phyloP scores from a whole-genome alignment of 306 rosid genomes.

The Cicer judaicum region DNA sequence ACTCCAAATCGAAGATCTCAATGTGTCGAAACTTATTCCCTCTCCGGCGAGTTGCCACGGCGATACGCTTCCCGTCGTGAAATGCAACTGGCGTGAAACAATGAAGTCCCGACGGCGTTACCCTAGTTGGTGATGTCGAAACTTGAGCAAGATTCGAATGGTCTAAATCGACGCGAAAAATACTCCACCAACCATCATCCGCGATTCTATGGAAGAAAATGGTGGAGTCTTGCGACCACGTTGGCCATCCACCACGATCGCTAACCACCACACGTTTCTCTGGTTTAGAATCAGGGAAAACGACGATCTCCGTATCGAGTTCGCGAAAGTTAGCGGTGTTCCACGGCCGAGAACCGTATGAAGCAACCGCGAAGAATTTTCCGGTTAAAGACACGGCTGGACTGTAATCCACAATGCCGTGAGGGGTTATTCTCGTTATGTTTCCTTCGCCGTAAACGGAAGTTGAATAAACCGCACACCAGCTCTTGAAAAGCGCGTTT shows the following conservation, averaged over 20 bases:
- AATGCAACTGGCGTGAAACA: slow-evolving; percentile 85
- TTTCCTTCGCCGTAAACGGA: background rate
- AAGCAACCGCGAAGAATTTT: slow-evolving; percentile 72
- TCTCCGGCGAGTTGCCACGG: slow-evolving; percentile 76
- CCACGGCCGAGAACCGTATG: slow-evolving; percentile 76
- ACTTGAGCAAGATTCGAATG: slow-evolving; percentile 29
- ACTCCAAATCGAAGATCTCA: slow-evolving; percentile 62
- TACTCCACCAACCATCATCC: slow-evolving; percentile 91
- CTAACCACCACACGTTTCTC: slow-evolving; percentile 47
- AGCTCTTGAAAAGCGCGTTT: slow-evolving; percentile 50
- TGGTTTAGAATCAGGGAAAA: slow-evolving; percentile 52
- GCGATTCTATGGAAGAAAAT: slow-evolving; percentile 70
- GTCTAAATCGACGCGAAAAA: slow-evolving; percentile 56
- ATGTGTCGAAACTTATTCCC: slow-evolving; percentile 62
- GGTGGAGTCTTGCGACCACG: slow-evolving; percentile 70
- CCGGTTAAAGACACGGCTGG: slow-evolving; percentile 73
- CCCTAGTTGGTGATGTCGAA: slow-evolving; percentile 41
- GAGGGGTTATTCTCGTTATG: slow-evolving; percentile 60
- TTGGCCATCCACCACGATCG: slow-evolving; percentile 85
- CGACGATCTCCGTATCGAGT: slow-evolving; percentile 64
- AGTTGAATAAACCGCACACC: slow-evolving; percentile 67
- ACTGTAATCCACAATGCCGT: slow-evolving; percentile 64
- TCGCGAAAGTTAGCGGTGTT: slow-evolving; percentile 56
- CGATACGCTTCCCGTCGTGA: slow-evolving; percentile 62
- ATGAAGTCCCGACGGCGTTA: slow-evolving; percentile 77